A percentile compares a stretch with the other conserved stretches of the same genome.
phyloP scores from a whole-genome alignment of 345 rosid genomes.

The Gossypium longicalyx region DNA sequence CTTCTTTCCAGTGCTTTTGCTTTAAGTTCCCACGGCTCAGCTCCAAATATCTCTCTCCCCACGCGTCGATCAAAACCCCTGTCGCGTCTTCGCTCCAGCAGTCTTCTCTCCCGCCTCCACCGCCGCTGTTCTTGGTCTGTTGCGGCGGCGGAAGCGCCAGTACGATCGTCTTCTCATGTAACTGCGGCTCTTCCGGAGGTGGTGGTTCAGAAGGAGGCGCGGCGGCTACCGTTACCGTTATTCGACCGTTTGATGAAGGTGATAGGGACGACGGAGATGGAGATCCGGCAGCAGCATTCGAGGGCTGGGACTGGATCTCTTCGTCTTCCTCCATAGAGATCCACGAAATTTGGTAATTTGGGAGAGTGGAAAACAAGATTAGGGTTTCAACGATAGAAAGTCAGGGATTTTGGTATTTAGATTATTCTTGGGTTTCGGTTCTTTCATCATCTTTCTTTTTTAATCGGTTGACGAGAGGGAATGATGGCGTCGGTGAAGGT shows the following conservation, averaged over 20 bases:
- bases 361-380: neutral
- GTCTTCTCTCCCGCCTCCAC: conserved; percentile 75
- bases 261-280: conserved; percentile 22
- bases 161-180: conserved; percentile 30
- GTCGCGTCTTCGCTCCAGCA: conserved; percentile 97
- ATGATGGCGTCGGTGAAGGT: conserved; percentile 50
- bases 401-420: neutral
- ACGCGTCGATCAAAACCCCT: conserved; percentile 74
- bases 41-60: conserved; percentile 91
- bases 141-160: conserved; percentile 36
- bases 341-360: conserved; percentile 1
- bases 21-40: conserved; percentile 90
- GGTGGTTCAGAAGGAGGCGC: conserved; percentile 31
- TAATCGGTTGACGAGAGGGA: conserved; percentile 41
- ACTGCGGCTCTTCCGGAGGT: conserved; percentile 20
- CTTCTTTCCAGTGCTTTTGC: conserved; percentile 96
- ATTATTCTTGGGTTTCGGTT: neutral
- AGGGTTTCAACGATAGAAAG: conserved; percentile 17
- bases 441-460: neutral
- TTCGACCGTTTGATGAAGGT: conserved; percentile 7
- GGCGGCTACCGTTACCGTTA: conserved; percentile 11
- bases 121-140: conserved; percentile 29
- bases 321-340: conserved; percentile 54
- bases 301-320: conserved; percentile 47
- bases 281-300: conserved; percentile 30